phyloP scores from a whole-genome alignment of 768 basidiomycete genomes.

The Tricholoma sp. region DNA sequence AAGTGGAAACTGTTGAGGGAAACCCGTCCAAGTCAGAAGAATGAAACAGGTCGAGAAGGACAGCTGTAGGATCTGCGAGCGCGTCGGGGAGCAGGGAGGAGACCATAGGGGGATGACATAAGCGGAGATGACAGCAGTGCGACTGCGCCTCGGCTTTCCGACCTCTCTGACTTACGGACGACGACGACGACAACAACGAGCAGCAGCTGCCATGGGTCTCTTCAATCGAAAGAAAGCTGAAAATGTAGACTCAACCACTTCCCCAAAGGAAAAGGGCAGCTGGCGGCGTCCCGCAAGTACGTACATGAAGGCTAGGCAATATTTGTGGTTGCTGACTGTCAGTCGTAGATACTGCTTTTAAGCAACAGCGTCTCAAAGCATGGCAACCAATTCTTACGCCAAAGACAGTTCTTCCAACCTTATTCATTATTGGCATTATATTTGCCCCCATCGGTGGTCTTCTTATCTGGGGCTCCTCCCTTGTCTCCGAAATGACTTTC shows the following conservation, averaged over 20 bases:
- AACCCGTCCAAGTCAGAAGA: conserved; percentile 29
- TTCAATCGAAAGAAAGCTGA: conserved; percentile 51
- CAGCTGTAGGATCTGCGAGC: conserved; percentile 41
- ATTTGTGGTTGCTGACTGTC: conserved; percentile 15
- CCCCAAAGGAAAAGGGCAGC: conserved; percentile 78
- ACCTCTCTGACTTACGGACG: too few relatives aligned
- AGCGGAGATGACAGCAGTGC: conserved; percentile 5
- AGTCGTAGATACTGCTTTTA: conserved; percentile 88
- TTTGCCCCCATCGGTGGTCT: conserved; percentile 96
- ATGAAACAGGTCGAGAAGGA: conserved; percentile 45
- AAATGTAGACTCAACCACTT: conserved; percentile 37
- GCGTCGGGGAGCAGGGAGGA: conserved; percentile 45
- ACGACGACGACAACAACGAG: conserved; percentile 3
- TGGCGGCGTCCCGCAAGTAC: conserved; percentile 83
- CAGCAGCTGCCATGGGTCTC: conserved; percentile 38
- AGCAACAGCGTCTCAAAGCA: conserved; percentile 98
- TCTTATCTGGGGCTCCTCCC: conserved; percentile 78
- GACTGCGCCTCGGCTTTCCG: background rate
- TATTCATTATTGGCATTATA: conserved; percentile 90
- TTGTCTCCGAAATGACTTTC: conserved; percentile 90
- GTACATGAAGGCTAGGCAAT: conserved; percentile 23
- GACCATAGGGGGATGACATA: conserved; percentile 44
- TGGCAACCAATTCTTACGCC: conserved; percentile 99
- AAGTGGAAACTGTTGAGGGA: conserved; percentile 35
- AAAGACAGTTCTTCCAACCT: conserved; percentile 93